Conservation (phyloP, 23 red algal genomes). For the Gracilaria gracilis region DNA sequence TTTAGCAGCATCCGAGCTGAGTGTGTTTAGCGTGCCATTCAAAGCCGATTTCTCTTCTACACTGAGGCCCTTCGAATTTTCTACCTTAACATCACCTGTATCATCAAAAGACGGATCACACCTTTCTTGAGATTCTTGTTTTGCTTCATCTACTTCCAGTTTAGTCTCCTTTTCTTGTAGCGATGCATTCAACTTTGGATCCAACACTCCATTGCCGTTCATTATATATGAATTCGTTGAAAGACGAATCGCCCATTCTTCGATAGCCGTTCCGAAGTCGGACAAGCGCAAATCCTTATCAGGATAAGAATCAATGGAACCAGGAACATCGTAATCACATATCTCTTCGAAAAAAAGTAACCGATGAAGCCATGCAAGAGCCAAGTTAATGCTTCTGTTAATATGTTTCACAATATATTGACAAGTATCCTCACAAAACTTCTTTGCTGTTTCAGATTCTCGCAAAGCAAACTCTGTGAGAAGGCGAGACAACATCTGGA, state of each 20-base stretch:
- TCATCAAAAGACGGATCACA: background rate
- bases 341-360: conserved; percentile 35
- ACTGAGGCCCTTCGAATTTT: background rate
- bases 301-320: background rate
- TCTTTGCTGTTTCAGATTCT: conserved; percentile 11
- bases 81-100: background rate
- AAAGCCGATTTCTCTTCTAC: background rate
- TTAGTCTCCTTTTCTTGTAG: background rate
- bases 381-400: conserved; percentile 32
- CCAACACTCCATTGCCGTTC: background rate
- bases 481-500: conserved; percentile 63
- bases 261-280: background rate
- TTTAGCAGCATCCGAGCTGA: background rate
- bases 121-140: background rate
- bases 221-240: background rate
- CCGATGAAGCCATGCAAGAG: conserved; percentile 74
- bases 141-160: background rate
- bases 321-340: background rate
- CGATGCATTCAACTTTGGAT: background rate
- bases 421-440: conserved; percentile 73
- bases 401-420: conserved; percentile 65
- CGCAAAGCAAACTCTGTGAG: conserved; percentile 30
- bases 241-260: background rate
- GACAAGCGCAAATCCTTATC: conserved; percentile 22
- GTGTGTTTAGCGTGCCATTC: background rate